These are phyloP conservation scores for Lepidopterella palustris DNA, from an alignment of 495 filamentous ascomycete species.

Conservation along the genomic window DNA sequence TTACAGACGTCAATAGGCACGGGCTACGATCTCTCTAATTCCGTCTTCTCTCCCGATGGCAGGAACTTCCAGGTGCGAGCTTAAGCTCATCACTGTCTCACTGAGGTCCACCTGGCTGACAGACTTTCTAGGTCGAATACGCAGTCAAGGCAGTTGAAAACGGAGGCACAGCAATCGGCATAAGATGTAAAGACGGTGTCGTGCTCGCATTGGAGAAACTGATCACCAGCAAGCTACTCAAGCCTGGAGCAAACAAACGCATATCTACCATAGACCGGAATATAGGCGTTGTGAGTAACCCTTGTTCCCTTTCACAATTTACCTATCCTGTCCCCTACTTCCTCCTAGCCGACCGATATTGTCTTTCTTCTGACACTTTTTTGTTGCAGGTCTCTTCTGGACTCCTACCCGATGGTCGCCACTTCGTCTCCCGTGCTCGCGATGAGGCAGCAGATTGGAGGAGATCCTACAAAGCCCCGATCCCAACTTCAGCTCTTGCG, in stretches of 20 bases:
- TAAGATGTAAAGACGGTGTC: constrained; percentile 94
- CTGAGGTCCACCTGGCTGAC: background rate
- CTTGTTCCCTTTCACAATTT: constrained; percentile 3
- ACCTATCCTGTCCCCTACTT: background rate
- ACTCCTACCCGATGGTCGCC: constrained; percentile 87
- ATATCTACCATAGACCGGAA: constrained; percentile 93
- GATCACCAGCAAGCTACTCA: constrained; percentile 88
- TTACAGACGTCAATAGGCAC: constrained; percentile 95
- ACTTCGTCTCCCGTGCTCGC: constrained; percentile 88
- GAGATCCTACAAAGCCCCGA: constrained; percentile 81
- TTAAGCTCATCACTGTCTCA: background rate
- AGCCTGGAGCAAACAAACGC: constrained; percentile 88
- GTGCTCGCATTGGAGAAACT: constrained; percentile 96
- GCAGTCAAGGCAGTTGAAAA: constrained; percentile 98
- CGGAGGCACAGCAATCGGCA: constrained; percentile 91
- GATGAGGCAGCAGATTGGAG: constrained; percentile 90
- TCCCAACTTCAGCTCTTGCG: constrained; percentile 77
- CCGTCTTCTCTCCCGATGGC: constrained; percentile 97
- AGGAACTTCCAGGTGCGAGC: constrained; percentile 81
- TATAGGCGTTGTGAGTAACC: constrained; percentile 72
- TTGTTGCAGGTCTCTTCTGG: constrained; percentile 93
- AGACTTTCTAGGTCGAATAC: constrained; percentile 74
- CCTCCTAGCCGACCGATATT: background rate
- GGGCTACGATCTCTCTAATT: constrained; percentile 98
- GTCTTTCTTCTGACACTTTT: no score